A percentile compares a stretch with the other conserved stretches of the same genome.
phyloP scores from a whole-genome alignment of 75 land plant species.

The Pinus albicaulis region DNA sequence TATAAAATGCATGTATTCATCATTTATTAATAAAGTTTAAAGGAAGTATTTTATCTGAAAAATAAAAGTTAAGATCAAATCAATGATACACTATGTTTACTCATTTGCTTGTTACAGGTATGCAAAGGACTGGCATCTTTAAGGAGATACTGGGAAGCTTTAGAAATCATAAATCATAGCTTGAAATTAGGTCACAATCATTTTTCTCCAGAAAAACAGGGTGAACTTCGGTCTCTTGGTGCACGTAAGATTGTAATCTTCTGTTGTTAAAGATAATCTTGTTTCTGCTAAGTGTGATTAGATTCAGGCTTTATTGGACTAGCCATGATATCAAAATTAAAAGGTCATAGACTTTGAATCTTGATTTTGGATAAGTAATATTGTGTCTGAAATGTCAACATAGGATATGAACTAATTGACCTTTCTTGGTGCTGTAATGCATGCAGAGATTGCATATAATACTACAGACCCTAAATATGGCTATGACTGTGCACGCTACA shows the following conservation, averaged over 20 bases:
- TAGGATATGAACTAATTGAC: neutral
- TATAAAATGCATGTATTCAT: too few relatives aligned
- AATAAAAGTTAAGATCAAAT: neutral
- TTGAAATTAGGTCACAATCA: constrained; percentile 35
- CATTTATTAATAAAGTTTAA: too few relatives aligned
- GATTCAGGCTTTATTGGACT: neutral
- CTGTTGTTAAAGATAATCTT: neutral
- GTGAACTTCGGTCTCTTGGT: constrained; percentile 75
- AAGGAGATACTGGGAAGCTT: constrained; percentile 69
- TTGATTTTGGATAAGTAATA: neutral
- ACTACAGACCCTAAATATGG: constrained; percentile 42
- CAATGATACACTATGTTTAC: neutral
- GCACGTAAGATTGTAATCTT: constrained; percentile 55
- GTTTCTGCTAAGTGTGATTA: neutral
- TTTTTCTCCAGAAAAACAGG: constrained; percentile 46
- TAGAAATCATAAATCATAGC: constrained; percentile 66
- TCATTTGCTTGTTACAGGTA: constrained; percentile 31
- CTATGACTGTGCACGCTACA: too few relatives aligned
- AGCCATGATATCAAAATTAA: neutral
- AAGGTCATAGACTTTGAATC: neutral
- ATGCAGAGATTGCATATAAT: constrained; percentile 70
- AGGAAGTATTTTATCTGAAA: too few relatives aligned
- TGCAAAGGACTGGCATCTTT: constrained; percentile 72
- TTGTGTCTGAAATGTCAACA: neutral
- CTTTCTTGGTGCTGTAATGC: constrained; percentile 4